Percentiles rank a stretch among this genome's conserved stretches.
These are phyloP conservation scores for Yarrowia sp. DNA, from an alignment of 805 yeast species.

Conservation along the genomic window DNA sequence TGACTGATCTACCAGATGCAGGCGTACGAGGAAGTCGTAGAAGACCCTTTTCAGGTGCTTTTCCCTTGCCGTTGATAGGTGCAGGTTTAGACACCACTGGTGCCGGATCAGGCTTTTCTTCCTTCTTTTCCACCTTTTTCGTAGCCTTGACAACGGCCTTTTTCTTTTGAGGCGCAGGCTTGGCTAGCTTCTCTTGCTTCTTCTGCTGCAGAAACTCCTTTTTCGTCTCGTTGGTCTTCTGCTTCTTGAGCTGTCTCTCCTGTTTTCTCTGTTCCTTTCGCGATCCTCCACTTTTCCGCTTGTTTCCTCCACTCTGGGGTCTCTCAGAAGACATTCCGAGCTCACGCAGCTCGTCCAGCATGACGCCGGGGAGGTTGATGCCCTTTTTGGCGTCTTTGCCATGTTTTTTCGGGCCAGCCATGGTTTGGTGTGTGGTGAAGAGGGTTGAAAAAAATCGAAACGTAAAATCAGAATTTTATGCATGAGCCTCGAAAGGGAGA, in stretches of 20 bases:
- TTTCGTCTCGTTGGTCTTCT: not conserved
- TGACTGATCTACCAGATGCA: slow-evolving; percentile 10
- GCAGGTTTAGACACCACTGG: not conserved
- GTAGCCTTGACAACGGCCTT: slow-evolving; percentile 22
- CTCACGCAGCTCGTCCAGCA: slow-evolving; percentile 24
- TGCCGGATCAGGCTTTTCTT: not conserved
- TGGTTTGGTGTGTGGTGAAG: not conserved
- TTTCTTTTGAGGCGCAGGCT: not conserved
- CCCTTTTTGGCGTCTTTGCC: slow-evolving; percentile 26
- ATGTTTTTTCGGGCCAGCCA: not conserved
- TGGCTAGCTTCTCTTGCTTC: not conserved
- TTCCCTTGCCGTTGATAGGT: not conserved
- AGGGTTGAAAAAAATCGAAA: not conserved
- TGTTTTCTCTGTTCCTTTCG: slow-evolving; percentile 36
- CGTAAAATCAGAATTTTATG: not conserved
- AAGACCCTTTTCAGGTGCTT: not conserved
- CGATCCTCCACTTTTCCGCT: slow-evolving; percentile 70
- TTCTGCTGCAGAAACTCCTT: not conserved
- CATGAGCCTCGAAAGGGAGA: not conserved
- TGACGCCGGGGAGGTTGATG: slow-evolving; percentile 20
- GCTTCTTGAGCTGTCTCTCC: slow-evolving; percentile 17
- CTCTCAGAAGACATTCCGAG: slow-evolving; percentile 1
- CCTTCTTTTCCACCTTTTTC: not conserved
- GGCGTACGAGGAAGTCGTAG: not conserved
- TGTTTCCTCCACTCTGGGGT: slow-evolving; percentile 59